Percentiles rank a stretch among this genome's conserved stretches.
Conservation (phyloP, 1,139 yeast species). For the Saccharomyces hybrid region DNA sequence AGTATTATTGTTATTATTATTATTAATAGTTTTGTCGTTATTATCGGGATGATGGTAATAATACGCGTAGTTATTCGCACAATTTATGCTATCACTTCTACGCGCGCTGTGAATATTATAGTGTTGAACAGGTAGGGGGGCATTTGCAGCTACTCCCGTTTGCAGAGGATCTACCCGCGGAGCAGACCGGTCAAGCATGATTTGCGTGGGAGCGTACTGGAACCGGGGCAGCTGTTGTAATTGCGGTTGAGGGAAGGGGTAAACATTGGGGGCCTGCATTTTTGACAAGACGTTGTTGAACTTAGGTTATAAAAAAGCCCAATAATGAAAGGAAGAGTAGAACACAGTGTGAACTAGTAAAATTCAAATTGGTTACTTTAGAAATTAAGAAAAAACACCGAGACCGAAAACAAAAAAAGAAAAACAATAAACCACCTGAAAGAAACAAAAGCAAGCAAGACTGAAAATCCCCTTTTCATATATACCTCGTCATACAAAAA, state of each 20-base stretch:
- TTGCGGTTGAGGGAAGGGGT: neutral
- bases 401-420: neutral
- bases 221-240: neutral
- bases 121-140: neutral
- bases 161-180: neutral
- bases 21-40: neutral
- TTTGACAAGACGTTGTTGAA: neutral
- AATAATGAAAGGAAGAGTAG: neutral
- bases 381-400: no score
- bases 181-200: neutral
- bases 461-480: neutral
- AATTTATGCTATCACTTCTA: neutral
- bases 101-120: neutral
- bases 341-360: no score
- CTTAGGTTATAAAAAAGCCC: neutral
- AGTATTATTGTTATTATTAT: no score
- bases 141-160: neutral
- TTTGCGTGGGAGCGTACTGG: neutral
- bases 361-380: no score
- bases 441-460: neutral
- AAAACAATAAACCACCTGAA: neutral
- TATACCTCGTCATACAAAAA: neutral
- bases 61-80: neutral
- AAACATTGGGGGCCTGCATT: neutral
- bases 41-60: neutral